Evolutionary conservation across 2,329 filamentous ascomycete species (phyloP).

Genomic region (Colletotrichum truncatum): DNA sequence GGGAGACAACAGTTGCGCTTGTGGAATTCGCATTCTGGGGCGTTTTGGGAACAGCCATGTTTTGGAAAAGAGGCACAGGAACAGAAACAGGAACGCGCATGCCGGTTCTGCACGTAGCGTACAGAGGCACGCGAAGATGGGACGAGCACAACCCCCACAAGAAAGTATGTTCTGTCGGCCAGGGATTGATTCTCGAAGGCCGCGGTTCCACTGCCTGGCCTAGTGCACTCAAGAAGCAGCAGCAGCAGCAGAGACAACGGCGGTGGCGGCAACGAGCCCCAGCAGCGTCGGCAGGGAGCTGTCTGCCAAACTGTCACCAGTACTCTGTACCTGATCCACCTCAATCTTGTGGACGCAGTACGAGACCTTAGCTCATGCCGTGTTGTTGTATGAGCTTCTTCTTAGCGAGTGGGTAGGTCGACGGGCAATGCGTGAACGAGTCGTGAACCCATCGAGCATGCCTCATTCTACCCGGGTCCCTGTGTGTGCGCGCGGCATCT

Average conservation of each 20-base stretch:
- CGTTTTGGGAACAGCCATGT: slow-evolving; percentile 5
- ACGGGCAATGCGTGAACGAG: neutral
- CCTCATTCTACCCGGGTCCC: too few relatives aligned
- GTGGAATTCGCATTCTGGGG: neutral
- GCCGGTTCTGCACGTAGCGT: slow-evolving; percentile 8
- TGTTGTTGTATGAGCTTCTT: slow-evolving; percentile 19
- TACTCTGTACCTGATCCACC: neutral
- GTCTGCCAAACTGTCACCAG: neutral
- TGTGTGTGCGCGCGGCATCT: neutral
- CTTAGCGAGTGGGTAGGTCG: slow-evolving; percentile 1
- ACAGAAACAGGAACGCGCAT: slow-evolving; percentile 20
- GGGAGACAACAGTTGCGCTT: slow-evolving; percentile 1
- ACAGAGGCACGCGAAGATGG: slow-evolving; percentile 7
- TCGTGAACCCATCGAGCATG: neutral
- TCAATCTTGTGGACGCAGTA: slow-evolving; percentile 13
- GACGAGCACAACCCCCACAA: slow-evolving; percentile 12
- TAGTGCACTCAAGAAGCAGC: neutral
- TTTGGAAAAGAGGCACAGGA: slow-evolving; percentile 5
- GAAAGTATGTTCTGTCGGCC: slow-evolving; percentile 9
- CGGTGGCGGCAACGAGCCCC: neutral
- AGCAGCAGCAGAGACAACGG: neutral
- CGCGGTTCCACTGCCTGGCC: neutral
- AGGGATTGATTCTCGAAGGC: neutral
- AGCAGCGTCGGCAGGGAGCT: neutral
- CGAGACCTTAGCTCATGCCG: slow-evolving; percentile 3